A percentile compares a stretch with the other conserved stretches of the same genome.
Conservation (phyloP, 2,329 filamentous ascomycete genomes). For the Colletotrichum eleusines region DNA sequence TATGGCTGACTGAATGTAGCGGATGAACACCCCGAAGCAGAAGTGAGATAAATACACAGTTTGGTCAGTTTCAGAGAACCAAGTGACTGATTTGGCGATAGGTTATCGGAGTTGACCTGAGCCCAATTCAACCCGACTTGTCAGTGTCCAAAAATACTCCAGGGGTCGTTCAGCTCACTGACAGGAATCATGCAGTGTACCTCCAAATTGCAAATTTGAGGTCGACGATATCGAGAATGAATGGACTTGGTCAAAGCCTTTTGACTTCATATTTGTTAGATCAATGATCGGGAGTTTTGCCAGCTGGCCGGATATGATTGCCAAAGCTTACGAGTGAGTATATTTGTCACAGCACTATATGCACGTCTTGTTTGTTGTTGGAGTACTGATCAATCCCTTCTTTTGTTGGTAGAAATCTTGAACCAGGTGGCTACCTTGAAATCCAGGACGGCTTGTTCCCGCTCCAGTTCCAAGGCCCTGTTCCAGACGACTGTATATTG, state of each 20-base stretch:
- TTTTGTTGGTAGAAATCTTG: not conserved
- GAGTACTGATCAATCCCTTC: slow-evolving; percentile 45
- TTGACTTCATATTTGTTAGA: slow-evolving; percentile 71
- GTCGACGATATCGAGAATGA: slow-evolving; percentile 52
- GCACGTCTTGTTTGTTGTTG: slow-evolving; percentile 51
- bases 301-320: slow-evolving; percentile 65
- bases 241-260: slow-evolving; percentile 52
- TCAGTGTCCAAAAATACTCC: slow-evolving; percentile 7
- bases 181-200: slow-evolving; percentile 48
- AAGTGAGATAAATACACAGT: slow-evolving; percentile 25
- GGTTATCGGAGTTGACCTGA: slow-evolving; percentile 54
- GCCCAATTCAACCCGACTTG: slow-evolving; percentile 55
- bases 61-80: not conserved
- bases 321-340: slow-evolving; percentile 55
- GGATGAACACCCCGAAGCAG: slow-evolving; percentile 46
- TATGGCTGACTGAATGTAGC: not conserved
- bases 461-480: not conserved
- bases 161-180: not conserved
- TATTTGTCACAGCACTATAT: slow-evolving; percentile 45
- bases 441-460: not conserved
- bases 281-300: slow-evolving; percentile 65
- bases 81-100: not conserved
- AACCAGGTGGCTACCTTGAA: slow-evolving; percentile 2
- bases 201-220: slow-evolving; percentile 54
- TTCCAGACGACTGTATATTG: slow-evolving; percentile 3